These are phyloP conservation scores for Pythium aquatile DNA, from an alignment of 352 stramenopile genomes.

Conservation along the genomic window DNA sequence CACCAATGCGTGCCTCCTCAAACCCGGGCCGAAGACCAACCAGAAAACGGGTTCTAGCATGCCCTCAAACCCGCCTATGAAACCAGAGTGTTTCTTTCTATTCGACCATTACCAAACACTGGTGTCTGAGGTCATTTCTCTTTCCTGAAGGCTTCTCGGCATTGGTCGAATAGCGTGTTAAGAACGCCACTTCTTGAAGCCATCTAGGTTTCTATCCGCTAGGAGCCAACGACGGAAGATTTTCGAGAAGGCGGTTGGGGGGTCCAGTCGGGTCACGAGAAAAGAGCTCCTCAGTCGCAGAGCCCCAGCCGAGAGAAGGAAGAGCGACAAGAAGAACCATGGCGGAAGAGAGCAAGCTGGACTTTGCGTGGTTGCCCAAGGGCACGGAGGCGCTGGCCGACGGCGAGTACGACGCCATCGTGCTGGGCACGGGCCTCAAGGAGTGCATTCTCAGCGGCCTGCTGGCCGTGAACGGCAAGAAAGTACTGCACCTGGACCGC, in stretches of 20 bases:
- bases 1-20: neutral
- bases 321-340: conserved; percentile 27
- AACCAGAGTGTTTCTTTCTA: conserved; percentile 1
- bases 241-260: conserved; percentile 16
- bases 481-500: conserved; percentile 97
- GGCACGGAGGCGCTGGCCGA: conserved; percentile 96
- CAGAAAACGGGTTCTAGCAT: neutral
- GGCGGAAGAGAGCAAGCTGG: conserved; percentile 53
- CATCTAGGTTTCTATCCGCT: conserved; percentile 9
- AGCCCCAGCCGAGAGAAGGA: conserved; percentile 7
- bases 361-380: conserved; percentile 94
- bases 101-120: conserved; percentile 13
- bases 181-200: conserved; percentile 21
- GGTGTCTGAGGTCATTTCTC: neutral
- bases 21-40: neutral
- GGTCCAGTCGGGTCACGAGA: neutral
- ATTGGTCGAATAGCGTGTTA: conserved; percentile 26
- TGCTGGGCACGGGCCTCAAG: conserved; percentile 99
- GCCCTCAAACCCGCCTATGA: neutral
- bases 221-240: conserved; percentile 17
- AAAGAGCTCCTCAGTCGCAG: conserved; percentile 11
- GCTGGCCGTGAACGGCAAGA: conserved; percentile 92
- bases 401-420: conserved; percentile 99
- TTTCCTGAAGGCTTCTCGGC: neutral
- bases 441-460: conserved; percentile 98